A percentile compares a stretch with the other conserved stretches of the same genome.
These are phyloP conservation scores for Aureobasidium subglaciale DNA, from an alignment of 2,329 filamentous ascomycete species.

Conservation along the genomic window DNA sequence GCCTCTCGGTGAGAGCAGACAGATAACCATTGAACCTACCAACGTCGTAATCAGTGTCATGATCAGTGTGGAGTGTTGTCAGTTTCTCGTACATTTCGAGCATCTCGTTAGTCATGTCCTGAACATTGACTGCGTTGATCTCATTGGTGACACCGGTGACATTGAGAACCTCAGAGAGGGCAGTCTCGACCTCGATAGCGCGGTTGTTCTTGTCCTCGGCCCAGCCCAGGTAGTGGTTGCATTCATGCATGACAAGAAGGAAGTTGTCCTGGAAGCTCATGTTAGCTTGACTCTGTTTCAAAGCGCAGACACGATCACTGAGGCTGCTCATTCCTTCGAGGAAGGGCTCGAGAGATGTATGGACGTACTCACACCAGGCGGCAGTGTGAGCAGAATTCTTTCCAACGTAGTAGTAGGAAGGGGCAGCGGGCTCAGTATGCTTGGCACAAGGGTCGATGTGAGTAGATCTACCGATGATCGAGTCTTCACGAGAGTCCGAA, in stretches of 20 bases:
- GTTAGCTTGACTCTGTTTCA: not conserved
- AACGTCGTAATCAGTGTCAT: not conserved
- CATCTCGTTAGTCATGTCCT: slow-evolving; percentile 2
- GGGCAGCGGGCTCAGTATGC: not conserved
- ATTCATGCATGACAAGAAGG: not conserved
- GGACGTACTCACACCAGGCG: not conserved
- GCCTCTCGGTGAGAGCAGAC: not conserved
- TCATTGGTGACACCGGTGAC: not conserved
- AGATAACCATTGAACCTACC: not conserved
- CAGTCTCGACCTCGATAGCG: not conserved
- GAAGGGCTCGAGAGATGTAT: not conserved
- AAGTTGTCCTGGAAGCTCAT: not conserved
- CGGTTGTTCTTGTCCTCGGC: not conserved
- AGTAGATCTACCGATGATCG: not conserved
- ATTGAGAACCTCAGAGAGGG: not conserved
- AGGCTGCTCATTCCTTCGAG: not conserved
- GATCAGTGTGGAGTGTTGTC: not conserved
- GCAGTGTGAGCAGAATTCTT: not conserved
- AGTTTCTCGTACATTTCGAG: not conserved
- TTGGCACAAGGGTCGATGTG: not conserved
- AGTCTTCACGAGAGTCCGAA: not conserved
- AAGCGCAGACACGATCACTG: not conserved
- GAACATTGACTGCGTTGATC: not conserved
- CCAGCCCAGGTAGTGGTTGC: not conserved
- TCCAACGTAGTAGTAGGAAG: not conserved